Evolutionary conservation across 495 filamentous ascomycete species (phyloP).

Genomic region (Xanthoparmelia taractica): DNA sequence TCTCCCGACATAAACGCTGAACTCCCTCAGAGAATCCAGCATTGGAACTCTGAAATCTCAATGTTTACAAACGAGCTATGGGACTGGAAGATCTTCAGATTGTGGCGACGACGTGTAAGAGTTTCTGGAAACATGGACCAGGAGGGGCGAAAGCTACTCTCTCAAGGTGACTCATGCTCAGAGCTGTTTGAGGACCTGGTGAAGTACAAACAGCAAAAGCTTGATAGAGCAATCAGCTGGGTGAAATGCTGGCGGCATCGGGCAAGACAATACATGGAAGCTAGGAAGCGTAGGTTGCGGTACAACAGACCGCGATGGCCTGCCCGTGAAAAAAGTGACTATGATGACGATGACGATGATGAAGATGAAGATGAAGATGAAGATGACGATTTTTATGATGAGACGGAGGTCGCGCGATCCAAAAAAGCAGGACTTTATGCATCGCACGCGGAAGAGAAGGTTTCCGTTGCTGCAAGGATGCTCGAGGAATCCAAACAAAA

Average conservation of each 20-base stretch:
- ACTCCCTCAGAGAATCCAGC: background rate
- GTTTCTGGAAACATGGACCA: background rate
- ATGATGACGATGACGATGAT: too few species aligned
- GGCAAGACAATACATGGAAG: background rate
- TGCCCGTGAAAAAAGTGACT: too few species aligned
- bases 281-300: too few species aligned
- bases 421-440: too few species aligned
- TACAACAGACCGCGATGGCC: background rate
- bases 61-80: background rate
- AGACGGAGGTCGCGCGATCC: too few species aligned
- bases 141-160: too few species aligned
- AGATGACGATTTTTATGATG: too few species aligned
- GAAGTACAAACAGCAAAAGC: background rate
- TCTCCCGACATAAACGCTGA: background rate
- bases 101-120: background rate
- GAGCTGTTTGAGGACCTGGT: background rate
- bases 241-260: background rate
- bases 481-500: too few species aligned
- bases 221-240: background rate
- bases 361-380: too few species aligned
- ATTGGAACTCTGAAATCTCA: background rate
- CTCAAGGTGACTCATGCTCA: background rate
- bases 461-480: too few species aligned
- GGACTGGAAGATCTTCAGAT: background rate
- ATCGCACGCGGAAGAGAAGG: too few species aligned